Base-by-base conservation (phyloP, 257 asterid genomes). In the Solanum megistacrolobum region DNA sequence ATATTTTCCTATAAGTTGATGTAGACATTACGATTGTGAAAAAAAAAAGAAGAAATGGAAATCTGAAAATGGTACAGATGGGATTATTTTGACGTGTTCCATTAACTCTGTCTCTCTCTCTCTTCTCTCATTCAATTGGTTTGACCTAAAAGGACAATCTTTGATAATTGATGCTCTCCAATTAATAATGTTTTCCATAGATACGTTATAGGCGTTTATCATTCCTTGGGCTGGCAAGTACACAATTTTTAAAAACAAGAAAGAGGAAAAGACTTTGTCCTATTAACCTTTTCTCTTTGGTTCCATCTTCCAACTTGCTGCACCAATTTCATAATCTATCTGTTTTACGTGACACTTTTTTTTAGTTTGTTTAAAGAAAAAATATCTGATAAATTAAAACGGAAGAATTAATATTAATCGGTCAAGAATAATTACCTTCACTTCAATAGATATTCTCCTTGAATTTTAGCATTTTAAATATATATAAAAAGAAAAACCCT, bases 31-130 rank as follows among this genome's bases (percentile, higher is more conserved):
- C 4, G 5, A 16, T 7, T 3, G 0, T 71, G 11, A 4, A 71
- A 18, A 18, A 27, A 72, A 4, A 4, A 43, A n/a, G 0, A 71
- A 2, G 0, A 43, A 1, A 48, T 0, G 25, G 3, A 27, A 69
- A 69, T 69, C 8, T 41, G 65, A 78, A 41, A 78, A 78, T 41
- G 38, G 65, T 78, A 41, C 5, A 12, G 38, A 46, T 81, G 27
- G 85, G 85, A 81, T 81, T 81, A 81, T 81, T 27, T 81, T 27
- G 85, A 46, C 85, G 85, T 81, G 66, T 81, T 81, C 85, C 68
- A 81, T 46, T 81, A 46, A 18, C 39, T 9, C n/a, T 71, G 39
- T 69, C 62, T 78, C 38, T 78, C 36, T 78, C 38, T 7, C 58
- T 7, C 58, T 31, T 79, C 34, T 16, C 46, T 18, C 71, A 62